Base-by-base conservation (phyloP, 2,329 filamentous ascomycete species). In the Byssoonygena ceratinophila region DNA sequence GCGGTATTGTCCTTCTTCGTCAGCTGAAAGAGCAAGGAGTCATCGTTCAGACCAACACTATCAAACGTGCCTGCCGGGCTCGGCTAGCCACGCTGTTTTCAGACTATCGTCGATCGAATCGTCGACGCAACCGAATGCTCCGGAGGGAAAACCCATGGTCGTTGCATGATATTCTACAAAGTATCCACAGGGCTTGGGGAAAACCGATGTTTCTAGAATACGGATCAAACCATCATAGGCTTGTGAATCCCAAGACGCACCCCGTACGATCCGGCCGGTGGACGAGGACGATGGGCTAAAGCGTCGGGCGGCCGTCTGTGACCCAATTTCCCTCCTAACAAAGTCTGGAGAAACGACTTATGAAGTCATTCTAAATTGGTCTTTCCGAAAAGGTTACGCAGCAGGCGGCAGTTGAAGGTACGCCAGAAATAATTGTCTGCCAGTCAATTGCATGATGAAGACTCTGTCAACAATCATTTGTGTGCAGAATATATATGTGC, bases 31-130 rank as follows among this genome's bases (percentile, higher is more conserved):
- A 63, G 31, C 59, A 60, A 36, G 70, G 70, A 2, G 60, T 73
- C n/a, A 54, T 56, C 27, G 59, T 73, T 25, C 57, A 60, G 25
- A 55, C 53, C 29, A 52, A 56, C 18, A 58, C 58, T 32, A 63
- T 73, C 20, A 60, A 61, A 14, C 57, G 58, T 5, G 65, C 64
- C 12, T 69, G 67, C 54, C 64, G 64, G 20, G 59, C 63, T 22
- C 69, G 70, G 8, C 58, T 73, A 40, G 59, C 62, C 2, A 61
- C 67, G 8, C 61, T 73, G 1, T 73, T 66, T 51, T 67, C 65
- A 36, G 57, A 55, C 9, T 58, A 62, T 36, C 51, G 62, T 5
- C 53, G 55, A 18, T 70, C 67, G 1, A 63, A 55, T 22, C 62
- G 63, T 12, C 61, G 52, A 25, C 61, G 62, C 55, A 71, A 70